Conservation (phyloP, 2,329 filamentous ascomycete genomes). For the Fusarium stilboides region DNA sequence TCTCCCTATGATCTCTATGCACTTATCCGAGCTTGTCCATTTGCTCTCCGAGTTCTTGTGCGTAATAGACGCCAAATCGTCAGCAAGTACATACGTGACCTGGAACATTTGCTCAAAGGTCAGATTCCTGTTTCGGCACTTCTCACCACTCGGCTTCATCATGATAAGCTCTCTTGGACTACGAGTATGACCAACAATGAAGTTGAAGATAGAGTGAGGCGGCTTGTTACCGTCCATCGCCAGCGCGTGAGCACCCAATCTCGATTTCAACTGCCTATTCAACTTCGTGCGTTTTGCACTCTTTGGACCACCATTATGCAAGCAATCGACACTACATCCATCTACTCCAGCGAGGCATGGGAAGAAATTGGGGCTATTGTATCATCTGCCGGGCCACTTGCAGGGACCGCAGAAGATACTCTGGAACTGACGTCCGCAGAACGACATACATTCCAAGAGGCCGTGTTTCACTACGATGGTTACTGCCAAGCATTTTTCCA, state of each 20-base stretch:
- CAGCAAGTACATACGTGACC: background rate
- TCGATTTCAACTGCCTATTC: background rate
- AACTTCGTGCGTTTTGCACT: background rate
- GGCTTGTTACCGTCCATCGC: background rate
- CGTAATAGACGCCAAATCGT: background rate
- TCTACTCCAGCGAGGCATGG: conserved; percentile 4
- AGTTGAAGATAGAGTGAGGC: background rate
- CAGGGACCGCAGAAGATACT: background rate
- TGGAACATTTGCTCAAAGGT: background rate
- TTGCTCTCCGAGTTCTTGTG: background rate
- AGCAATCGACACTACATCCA: background rate
- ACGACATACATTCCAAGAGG: background rate
- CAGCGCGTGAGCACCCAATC: background rate
- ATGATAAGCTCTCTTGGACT: background rate
- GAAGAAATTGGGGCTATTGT: background rate
- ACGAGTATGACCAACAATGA: background rate
- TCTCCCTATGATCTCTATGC: background rate
- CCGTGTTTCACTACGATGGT: background rate
- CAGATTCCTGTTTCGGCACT: background rate
- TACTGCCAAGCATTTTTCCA: conserved; percentile 8
- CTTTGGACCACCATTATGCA: background rate
- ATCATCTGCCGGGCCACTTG: background rate
- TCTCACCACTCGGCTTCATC: background rate
- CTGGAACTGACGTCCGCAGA: background rate
- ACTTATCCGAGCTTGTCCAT: background rate